These are phyloP conservation scores for Mitragyna speciosa DNA, from an alignment of 257 asterid genomes.

Conservation along the genomic window DNA sequence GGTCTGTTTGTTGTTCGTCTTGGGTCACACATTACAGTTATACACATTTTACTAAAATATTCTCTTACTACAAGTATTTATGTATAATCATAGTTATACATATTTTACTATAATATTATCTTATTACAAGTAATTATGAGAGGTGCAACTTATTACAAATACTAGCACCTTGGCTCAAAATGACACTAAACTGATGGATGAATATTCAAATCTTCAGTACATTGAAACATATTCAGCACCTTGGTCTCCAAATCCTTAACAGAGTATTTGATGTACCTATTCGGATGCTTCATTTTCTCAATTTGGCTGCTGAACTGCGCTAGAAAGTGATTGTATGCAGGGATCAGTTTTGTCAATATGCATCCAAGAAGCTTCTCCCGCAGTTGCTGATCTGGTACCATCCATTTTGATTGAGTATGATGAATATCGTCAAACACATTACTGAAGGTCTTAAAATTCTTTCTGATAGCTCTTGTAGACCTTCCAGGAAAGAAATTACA, in stretches of 20 bases:
- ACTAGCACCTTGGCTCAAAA: background rate
- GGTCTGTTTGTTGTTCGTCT: too few species aligned
- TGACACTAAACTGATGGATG: background rate
- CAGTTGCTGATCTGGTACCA: constrained; percentile 66
- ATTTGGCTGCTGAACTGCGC: constrained; percentile 67
- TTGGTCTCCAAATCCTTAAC: constrained; percentile 73
- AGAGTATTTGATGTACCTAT: constrained; percentile 63
- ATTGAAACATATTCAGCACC: constrained; percentile 42
- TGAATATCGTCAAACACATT: constrained; percentile 70
- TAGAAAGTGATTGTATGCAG: constrained; percentile 69
- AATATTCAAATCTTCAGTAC: too few species aligned
- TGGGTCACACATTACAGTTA: too few species aligned
- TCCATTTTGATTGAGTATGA: constrained; percentile 64
- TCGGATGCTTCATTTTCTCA: constrained; percentile 76
- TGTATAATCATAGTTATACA: too few species aligned
- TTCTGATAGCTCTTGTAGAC: constrained; percentile 63
- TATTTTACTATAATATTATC: too few species aligned
- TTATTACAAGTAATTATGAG: too few species aligned
- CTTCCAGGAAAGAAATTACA: constrained; percentile 67
- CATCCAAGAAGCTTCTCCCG: constrained; percentile 75
- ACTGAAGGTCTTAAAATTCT: constrained; percentile 70
- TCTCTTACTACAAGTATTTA: too few species aligned
- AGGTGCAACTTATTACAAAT: too few species aligned
- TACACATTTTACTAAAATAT: too few species aligned
- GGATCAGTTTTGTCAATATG: constrained; percentile 54